phyloP scores from a whole-genome alignment of 139 green algal species.

The Trebouxia sp. region DNA sequence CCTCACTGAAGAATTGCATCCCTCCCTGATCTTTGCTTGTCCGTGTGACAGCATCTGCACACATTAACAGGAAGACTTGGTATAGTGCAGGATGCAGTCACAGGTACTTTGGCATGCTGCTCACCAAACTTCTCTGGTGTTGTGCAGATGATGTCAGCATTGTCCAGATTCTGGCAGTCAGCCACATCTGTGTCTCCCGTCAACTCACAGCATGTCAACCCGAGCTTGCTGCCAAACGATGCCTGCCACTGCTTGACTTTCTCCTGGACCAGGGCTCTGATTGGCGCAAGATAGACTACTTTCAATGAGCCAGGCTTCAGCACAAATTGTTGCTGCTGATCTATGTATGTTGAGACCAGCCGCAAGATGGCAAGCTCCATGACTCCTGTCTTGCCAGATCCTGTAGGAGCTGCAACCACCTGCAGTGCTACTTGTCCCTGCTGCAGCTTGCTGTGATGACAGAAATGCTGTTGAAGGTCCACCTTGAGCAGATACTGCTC shows the following conservation, averaged over 20 bases:
- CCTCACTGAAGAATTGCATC: conserved; percentile 71
- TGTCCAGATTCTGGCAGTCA: conserved; percentile 52
- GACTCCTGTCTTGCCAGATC: conserved; percentile 91
- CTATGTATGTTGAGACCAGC: conserved; percentile 54
- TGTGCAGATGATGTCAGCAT: conserved; percentile 76
- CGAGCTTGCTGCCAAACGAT: conserved; percentile 54
- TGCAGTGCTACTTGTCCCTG: conserved; percentile 32
- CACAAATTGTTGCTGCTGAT: conserved; percentile 18
- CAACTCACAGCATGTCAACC: conserved; percentile 64
- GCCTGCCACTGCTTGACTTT: conserved; percentile 73
- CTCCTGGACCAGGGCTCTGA: conserved; percentile 65
- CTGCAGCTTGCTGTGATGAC: background rate
- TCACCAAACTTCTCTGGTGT: conserved; percentile 88
- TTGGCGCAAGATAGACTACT: conserved; percentile 35
- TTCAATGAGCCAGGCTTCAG: conserved; percentile 43
- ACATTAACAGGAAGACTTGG: background rate
- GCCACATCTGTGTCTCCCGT: conserved; percentile 66
- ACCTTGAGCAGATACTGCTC: conserved; percentile 25
- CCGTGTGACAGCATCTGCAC: conserved; percentile 66
- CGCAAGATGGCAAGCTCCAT: conserved; percentile 91
- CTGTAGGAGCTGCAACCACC: conserved; percentile 83
- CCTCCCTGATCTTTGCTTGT: conserved; percentile 48
- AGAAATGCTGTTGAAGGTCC: background rate
- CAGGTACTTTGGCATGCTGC: too few species aligned
- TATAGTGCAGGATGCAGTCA: background rate